Evolutionary conservation across 164 flowering plant species (phyloP), one percentile per base, ranked within the genome.

Genomic region (Annona squamosa): DNA sequence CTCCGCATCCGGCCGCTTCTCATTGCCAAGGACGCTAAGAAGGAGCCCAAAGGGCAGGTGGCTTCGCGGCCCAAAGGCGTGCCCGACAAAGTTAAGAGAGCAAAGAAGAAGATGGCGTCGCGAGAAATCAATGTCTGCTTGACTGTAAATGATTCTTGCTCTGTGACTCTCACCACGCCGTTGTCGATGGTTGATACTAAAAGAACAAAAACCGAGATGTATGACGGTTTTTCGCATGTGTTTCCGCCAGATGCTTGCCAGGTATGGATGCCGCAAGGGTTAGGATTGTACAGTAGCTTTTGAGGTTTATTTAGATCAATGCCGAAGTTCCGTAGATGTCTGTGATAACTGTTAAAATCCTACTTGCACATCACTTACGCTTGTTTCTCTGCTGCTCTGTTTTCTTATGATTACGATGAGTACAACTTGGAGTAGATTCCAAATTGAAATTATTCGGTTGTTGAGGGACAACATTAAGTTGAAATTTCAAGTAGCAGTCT

Each of bases 201-300:
- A 75, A 83, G 97, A 59, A 73, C 76, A 2, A 94, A 89, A 68
- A 78, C 90, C 0, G 98, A 89, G 76, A 82, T 83, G 1, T 94
- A 87, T 67, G 86, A 83, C 71, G 98, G 98, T 6, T 94, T 92
- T 76, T 85, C 86, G 63, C 85, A 82, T 64, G 97, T 94, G 0
- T 94, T 94, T 70, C 19, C 86, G 0, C 65, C 87, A 1, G 90
- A 91, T 48, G 82, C 95, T 0, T 71, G 87, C 42, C 98, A 94
- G 97, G 98, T 91, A 46, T 52, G 9, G 59, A 3, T 52, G 59
- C 59, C 3, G 59, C 59, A 9, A 16, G 59, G 9, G 9, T 52
- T 52, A 52, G 59, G 59, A 16, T 16, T 52, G 13, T 10, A 52
- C 59, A 48, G 41, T 37, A 52, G 42, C 18, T 16, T 70, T 48